A percentile compares a stretch with the other conserved stretches of the same genome.
Evolutionary conservation across 768 basidiomycete genomes (phyloP).

Genomic region (Dendrothele bispora): DNA sequence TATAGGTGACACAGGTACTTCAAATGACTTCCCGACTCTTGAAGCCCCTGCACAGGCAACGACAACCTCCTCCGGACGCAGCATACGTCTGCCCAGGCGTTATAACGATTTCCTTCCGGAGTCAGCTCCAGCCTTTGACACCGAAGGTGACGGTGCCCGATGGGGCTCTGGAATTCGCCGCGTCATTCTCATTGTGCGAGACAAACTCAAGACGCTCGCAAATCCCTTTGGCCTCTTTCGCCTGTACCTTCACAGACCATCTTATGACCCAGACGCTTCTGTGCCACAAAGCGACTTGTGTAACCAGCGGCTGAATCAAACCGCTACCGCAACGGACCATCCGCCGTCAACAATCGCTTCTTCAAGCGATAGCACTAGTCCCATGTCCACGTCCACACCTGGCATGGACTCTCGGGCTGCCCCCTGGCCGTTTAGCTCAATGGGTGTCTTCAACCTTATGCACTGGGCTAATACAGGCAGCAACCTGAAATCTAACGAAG

Average conservation of each 20-base stretch:
- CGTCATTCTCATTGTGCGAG: constrained; percentile 15
- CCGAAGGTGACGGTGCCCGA: not conserved
- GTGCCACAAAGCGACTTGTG: constrained; percentile 14
- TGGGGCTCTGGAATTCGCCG: no score
- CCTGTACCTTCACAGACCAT: constrained; percentile 20
- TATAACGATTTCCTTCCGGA: constrained; percentile 14
- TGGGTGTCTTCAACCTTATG: constrained; percentile 20
- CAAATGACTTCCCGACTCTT: not conserved
- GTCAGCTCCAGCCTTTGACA: not conserved
- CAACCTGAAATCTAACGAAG: constrained; percentile 12
- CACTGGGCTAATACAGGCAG: constrained; percentile 24
- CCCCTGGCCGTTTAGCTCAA: constrained; percentile 16
- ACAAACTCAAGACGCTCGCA: constrained; percentile 15
- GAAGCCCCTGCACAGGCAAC: constrained; percentile 6
- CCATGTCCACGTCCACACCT: no score
- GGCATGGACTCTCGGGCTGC: no score
- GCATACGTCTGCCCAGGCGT: constrained; percentile 9
- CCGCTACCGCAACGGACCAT: no score
- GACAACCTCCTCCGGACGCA: constrained; percentile 14
- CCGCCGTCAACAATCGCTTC: no score
- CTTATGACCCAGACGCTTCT: constrained; percentile 22
- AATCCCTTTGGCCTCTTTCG: constrained; percentile 22
- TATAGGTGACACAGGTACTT: not conserved
- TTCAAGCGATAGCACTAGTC: not conserved
- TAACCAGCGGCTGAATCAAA: constrained; percentile 3